Conservation (phyloP, 805 yeast species). For the Ogataea parapolymorpha region DNA sequence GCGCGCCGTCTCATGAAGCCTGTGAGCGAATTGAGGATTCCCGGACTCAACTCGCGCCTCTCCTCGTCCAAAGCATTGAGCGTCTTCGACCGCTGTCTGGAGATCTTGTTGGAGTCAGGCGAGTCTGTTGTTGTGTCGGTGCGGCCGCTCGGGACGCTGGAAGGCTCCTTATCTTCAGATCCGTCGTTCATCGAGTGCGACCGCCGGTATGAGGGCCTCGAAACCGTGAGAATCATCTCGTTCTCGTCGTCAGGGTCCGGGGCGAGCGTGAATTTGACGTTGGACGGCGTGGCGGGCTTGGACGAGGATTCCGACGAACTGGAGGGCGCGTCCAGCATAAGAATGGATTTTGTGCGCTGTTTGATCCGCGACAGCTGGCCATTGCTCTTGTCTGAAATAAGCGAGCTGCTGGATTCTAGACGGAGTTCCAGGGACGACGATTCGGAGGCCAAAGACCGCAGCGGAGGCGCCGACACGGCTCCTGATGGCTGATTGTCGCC, state of each 20-base stretch:
- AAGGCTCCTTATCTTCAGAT: background rate
- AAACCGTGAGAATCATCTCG: background rate
- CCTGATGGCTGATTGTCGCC: background rate
- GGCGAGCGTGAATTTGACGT: slow-evolving; percentile 11
- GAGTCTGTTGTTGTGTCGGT: slow-evolving; percentile 8
- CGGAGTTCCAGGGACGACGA: slow-evolving; percentile 5
- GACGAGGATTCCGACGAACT: slow-evolving; percentile 6
- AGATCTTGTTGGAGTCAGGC: slow-evolving; percentile 10
- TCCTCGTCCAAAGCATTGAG: slow-evolving; percentile 26
- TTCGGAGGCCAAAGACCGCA: slow-evolving; percentile 2
- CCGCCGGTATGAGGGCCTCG: slow-evolving; percentile 19
- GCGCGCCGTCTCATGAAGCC: slow-evolving; percentile 27
- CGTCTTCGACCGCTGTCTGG: slow-evolving; percentile 34
- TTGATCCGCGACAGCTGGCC: slow-evolving; percentile 13
- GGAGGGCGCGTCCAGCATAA: slow-evolving; percentile 18
- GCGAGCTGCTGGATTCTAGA: slow-evolving; percentile 12
- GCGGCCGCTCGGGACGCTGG: background rate
- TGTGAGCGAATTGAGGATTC: slow-evolving; percentile 29
- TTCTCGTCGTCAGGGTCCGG: slow-evolving; percentile 11
- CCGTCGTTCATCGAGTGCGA: slow-evolving; percentile 22
- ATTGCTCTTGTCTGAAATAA: slow-evolving; percentile 11
- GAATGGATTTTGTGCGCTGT: slow-evolving; percentile 16
- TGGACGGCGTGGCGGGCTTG: slow-evolving; percentile 6
- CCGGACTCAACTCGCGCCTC: slow-evolving; percentile 15
- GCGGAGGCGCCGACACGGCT: slow-evolving; percentile 5